Base-by-base conservation (phyloP, 805 yeast genomes). In the Cyberlindnera americana region DNA sequence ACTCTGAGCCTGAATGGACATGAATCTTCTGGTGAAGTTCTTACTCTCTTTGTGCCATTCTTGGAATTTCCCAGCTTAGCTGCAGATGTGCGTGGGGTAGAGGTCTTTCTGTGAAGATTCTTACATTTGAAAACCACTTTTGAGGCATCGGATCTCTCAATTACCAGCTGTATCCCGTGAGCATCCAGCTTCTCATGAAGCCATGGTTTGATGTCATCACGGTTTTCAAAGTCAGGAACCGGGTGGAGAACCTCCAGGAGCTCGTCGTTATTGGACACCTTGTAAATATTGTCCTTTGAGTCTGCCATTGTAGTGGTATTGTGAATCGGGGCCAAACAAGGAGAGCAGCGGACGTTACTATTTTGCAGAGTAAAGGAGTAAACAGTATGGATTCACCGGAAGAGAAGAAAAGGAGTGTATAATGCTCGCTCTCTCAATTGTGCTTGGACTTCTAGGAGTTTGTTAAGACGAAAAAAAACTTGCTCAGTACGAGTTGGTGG, bases 41-140 rank as follows among this genome's bases (percentile, higher is more conserved):
- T 48, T 12, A 51, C 29, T 36, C 53, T 41, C 35, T 50, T 56
- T 15, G 44, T 30, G 30, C 35, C 35, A 17, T 31, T 28, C 42
- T 41, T 43, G 10, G 42, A 46, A 16, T 40, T 40, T 15, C 16
- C 31, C 15, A 37, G 17, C 29, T 41, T 43, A 18, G 46, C 31
- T 6, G 40, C 37, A 16, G 43, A 22, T n/a, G 39, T 7, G 31
- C 47, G 50, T 25, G 53, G 44, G 2, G 48, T 35, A 2, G 48
- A 32, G 5, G 53, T 29, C 39, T 50, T 54, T 46, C 54, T 53
- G 38, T 52, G 54, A n/a, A 54, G 29, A 34, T 47, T 54, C 46
- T 59, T 59, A 42, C 64, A 60, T 37, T 60, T 58, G 51, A 61
- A 60, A 9, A 61, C 61, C 15, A 59, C 56, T 39, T 60, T 59